These are phyloP conservation scores for Pythium dissotocum DNA, from an alignment of 352 stramenopile species.

Conservation along the genomic window DNA sequence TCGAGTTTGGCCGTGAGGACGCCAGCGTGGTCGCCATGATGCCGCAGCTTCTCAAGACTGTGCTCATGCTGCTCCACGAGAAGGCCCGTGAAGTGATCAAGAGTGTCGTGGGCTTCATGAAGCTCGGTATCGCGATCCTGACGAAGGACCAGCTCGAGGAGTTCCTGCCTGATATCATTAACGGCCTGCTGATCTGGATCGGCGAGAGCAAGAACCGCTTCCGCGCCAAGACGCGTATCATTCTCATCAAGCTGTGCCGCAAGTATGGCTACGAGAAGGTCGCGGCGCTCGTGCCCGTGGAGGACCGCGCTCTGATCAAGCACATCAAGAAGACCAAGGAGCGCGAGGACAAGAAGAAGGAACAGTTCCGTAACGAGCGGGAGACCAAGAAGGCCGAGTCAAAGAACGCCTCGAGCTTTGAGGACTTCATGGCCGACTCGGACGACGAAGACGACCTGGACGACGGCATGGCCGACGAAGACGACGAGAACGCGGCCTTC, in stretches of 20 bases:
- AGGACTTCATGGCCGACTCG: slow-evolving; percentile 83
- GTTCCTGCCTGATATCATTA: slow-evolving; percentile 92
- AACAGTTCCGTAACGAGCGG: slow-evolving; percentile 49
- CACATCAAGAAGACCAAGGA: slow-evolving; percentile 96
- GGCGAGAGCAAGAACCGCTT: slow-evolving; percentile 95
- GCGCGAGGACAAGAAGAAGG: slow-evolving; percentile 87
- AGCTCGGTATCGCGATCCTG: slow-evolving; percentile 93
- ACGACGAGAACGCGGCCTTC: slow-evolving; percentile 77
- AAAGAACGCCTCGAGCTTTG: slow-evolving; percentile 39
- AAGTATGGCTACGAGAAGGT: slow-evolving; percentile 94
- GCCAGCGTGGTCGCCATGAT: slow-evolving; percentile 72
- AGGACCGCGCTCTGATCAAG: slow-evolving; percentile 91
- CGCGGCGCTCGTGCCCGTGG: slow-evolving; percentile 85
- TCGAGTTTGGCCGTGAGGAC: slow-evolving; percentile 90
- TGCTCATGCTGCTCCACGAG: slow-evolving; percentile 93
- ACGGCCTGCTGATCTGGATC: slow-evolving; percentile 92
- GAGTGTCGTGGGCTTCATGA: slow-evolving; percentile 95
- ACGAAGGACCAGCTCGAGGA: slow-evolving; percentile 86
- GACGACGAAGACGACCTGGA: slow-evolving; percentile 81
- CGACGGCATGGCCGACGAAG: slow-evolving; percentile 59
- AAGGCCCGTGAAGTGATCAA: slow-evolving; percentile 96
- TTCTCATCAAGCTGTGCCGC: slow-evolving; percentile 95
- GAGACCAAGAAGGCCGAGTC: slow-evolving; percentile 35
- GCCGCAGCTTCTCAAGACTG: slow-evolving; percentile 90
- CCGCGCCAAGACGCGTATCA: slow-evolving; percentile 94